A percentile compares a stretch with the other conserved stretches of the same genome.
Evolutionary conservation across 116 monocot species (phyloP).

Genomic region (Trichopus zeylanicus): DNA sequence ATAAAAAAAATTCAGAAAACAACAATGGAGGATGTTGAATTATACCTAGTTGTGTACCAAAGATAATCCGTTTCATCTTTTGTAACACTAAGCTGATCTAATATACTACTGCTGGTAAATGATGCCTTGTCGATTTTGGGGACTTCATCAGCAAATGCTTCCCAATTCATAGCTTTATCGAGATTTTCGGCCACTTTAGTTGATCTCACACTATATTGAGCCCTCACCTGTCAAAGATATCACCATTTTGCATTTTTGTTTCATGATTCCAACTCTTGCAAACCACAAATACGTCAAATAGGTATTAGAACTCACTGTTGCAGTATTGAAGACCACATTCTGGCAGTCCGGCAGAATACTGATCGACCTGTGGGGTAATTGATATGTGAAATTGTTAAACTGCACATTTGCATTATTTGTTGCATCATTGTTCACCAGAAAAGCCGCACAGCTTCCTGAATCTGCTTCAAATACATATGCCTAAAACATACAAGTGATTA

Average conservation of each 20-base stretch:
- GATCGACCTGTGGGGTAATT: constrained; percentile 50
- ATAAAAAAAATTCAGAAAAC: neutral
- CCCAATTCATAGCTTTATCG: constrained; percentile 35
- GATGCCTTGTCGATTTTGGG: constrained; percentile 9
- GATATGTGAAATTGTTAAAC: constrained; percentile 36
- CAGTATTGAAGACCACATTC: constrained; percentile 59
- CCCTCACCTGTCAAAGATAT: constrained; percentile 38
- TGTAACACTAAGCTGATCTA: constrained; percentile 67
- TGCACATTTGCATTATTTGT: constrained; percentile 13
- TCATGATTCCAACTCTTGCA: neutral
- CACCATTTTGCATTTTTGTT: neutral
- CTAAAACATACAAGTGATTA: constrained; percentile 15
- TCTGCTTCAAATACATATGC: constrained; percentile 58
- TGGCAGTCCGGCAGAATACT: constrained; percentile 66
- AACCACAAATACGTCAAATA: neutral
- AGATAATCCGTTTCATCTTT: constrained; percentile 89
- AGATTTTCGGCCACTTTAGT: constrained; percentile 18
- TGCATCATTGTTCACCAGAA: constrained; percentile 51
- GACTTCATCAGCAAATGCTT: constrained; percentile 38
- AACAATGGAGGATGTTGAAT: neutral
- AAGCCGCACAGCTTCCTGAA: constrained; percentile 54
- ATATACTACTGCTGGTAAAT: constrained; percentile 24
- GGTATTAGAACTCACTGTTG: constrained; percentile 27
- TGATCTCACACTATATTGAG: constrained; percentile 51
- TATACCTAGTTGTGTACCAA: constrained; percentile 51